phyloP scores from a whole-genome alignment of 305 asterid species.

The Andrographis paniculata region DNA sequence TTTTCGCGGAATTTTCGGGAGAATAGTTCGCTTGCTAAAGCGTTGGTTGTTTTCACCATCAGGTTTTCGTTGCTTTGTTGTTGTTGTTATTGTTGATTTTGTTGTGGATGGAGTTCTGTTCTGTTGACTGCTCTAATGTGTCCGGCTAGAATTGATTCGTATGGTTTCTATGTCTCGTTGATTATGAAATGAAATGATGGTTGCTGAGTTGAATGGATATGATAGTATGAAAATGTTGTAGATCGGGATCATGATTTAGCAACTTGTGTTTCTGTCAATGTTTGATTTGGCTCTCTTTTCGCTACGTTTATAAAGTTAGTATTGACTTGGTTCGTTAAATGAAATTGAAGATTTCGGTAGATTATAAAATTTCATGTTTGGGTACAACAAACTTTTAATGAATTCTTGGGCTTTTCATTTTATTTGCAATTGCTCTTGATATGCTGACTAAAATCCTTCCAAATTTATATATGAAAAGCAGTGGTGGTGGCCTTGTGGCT shows the following conservation, averaged over 20 bases:
- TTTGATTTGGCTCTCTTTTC: not conserved
- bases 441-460: not conserved
- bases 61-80: too few species aligned
- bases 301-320: too few species aligned
- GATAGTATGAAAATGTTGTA: not conserved
- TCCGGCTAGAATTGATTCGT: constrained; percentile 7
- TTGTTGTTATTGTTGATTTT: not conserved
- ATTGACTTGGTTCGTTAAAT: too few species aligned
- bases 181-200: constrained; percentile 5
- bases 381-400: too few species aligned
- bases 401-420: not conserved
- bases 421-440: not conserved
- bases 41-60: constrained; percentile 56
- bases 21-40: constrained; percentile 51
- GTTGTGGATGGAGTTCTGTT: not conserved
- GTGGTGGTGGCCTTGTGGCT: constrained; percentile 79
- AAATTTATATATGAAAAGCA: constrained; percentile 19
- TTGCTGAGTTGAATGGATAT: not conserved
- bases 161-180: not conserved
- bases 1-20: constrained; percentile 51
- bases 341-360: too few species aligned
- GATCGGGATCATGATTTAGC: not conserved
- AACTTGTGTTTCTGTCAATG: not conserved
- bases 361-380: too few species aligned
- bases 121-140: not conserved